phyloP scores from a whole-genome alignment of 495 filamentous ascomycete species.

The Tuber calosporum region DNA sequence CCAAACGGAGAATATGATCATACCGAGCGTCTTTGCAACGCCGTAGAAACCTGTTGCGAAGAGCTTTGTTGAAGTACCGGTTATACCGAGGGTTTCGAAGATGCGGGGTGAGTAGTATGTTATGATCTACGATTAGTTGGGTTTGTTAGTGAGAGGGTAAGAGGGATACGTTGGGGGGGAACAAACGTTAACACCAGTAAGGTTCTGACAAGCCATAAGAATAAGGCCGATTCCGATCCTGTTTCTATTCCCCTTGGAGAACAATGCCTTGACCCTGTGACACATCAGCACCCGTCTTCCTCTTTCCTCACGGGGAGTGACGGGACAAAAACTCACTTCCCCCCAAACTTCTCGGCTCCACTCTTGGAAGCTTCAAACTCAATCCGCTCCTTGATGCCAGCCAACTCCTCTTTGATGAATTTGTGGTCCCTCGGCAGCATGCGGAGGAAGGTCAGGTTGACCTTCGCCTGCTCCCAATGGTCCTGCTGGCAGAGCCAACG shows the following conservation, averaged over 20 bases:
- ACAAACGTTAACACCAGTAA: constrained; percentile 41
- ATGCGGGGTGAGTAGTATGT: constrained; percentile 52
- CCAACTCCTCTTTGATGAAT: constrained; percentile 42
- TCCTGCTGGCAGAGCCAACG: constrained; percentile 54
- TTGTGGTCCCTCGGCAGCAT: constrained; percentile 39
- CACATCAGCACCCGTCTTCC: background rate
- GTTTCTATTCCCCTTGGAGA: constrained; percentile 34
- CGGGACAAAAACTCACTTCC: constrained; percentile 15
- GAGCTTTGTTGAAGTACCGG: constrained; percentile 45
- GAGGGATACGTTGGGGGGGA: background rate
- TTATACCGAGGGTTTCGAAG: constrained; percentile 49
- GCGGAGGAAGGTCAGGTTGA: constrained; percentile 45
- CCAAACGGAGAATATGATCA: constrained; percentile 38
- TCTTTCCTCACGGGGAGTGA: background rate
- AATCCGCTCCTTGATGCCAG: constrained; percentile 40
- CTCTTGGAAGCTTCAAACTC: constrained; percentile 21
- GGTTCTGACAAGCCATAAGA: constrained; percentile 41
- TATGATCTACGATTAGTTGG: constrained; percentile 41
- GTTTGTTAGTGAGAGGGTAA: background rate
- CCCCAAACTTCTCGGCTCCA: constrained; percentile 14
- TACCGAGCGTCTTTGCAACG: constrained; percentile 48
- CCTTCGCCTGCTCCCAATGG: constrained; percentile 48
- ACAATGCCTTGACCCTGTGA: constrained; percentile 29
- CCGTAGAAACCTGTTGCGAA: constrained; percentile 51
- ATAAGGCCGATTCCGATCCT: constrained; percentile 39